These are phyloP conservation scores for Pythium chondricola DNA, from an alignment of 352 stramenopile genomes.

Conservation along the genomic window DNA sequence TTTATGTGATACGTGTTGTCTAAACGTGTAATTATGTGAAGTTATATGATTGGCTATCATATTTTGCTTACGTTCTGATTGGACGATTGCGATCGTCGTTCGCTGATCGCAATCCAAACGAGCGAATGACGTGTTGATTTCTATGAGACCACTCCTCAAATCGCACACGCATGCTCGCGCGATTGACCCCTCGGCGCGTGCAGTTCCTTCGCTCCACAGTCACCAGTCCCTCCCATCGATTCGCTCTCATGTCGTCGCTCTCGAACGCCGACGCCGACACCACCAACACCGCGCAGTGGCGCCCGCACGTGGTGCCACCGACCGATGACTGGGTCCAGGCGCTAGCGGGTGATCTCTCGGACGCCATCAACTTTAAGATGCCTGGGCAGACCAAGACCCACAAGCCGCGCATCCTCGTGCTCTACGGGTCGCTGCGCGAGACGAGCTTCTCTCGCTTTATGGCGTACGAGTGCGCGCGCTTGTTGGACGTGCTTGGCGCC, in stretches of 20 bases:
- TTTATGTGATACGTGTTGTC: neutral
- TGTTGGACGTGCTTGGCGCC: conserved; percentile 50
- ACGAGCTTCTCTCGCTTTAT: conserved; percentile 42
- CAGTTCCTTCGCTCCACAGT: no score
- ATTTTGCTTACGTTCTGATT: no score
- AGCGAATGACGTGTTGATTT: no score
- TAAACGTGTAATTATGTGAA: neutral
- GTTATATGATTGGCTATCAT: conserved; percentile 3
- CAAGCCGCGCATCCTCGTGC: conserved; percentile 43
- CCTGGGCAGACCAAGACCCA: conserved; percentile 21
- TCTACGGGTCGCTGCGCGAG: conserved; percentile 52
- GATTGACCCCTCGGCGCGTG: no score
- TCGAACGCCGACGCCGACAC: neutral
- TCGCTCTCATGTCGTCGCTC: no score
- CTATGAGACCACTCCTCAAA: no score
- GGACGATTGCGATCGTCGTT: conserved; percentile 5
- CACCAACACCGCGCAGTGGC: conserved; percentile 11
- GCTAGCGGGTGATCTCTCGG: conserved; percentile 17
- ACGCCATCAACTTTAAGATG: conserved; percentile 8
- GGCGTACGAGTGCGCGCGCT: conserved; percentile 47
- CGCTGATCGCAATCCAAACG: conserved; percentile 5
- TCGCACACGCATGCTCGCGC: no score
- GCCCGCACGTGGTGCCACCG: conserved; percentile 16
- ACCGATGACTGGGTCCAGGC: conserved; percentile 22
- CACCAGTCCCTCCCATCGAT: no score